Evolutionary conservation across 495 filamentous ascomycete species (phyloP), one percentile per base, ranked within the genome.

Genomic region (Penicillium arizonense): DNA sequence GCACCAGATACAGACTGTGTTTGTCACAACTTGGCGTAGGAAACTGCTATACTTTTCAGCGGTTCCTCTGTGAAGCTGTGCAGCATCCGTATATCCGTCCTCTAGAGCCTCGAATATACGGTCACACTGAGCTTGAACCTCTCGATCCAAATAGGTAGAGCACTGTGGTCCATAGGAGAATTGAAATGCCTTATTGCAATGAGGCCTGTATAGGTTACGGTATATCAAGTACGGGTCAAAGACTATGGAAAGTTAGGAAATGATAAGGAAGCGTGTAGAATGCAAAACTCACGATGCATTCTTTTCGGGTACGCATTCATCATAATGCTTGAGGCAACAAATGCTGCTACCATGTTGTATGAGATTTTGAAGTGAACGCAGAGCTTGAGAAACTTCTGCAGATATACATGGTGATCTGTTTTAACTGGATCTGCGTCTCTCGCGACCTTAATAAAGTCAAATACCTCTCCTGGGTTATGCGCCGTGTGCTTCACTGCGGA

Each of bases 261-360:
- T 12, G 37, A 40, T 40, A n/a, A n/a, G n/a, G n/a, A 21, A 8
- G 30, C 11, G 4, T 23, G 37, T 40, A 9, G 18, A 40, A 40
- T 40, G 14, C 8, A 40, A 32, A 37, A 62, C 58, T 54, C 50
- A 70, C 57, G 24, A 47, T 70, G 57, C 53, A 68, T 68, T n/a
- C 51, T 38, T 32, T 46, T 57, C 7, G 65, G 59, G 48, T 62
- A 67, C 26, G 35, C 53, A 53, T 70, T 60, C 33, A 66, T 47
- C 12, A 70, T 24, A n/a, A 70, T 59, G 26, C 59, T 59, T 5
- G 59, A 68, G 33, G 65, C 52, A 18, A 70, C 50, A 24, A 66
- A 54, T 3, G 46, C 56, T n/a, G 53, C 56, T 30, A 58, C 44
- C 20, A 47, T 58, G 12, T 50, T 23, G 44, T 59, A 56, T 16